A percentile compares a stretch with the other conserved stretches of the same genome.
phyloP scores from a whole-genome alignment of 2,329 filamentous ascomycete species.

The Arthrinium puccinioides region DNA sequence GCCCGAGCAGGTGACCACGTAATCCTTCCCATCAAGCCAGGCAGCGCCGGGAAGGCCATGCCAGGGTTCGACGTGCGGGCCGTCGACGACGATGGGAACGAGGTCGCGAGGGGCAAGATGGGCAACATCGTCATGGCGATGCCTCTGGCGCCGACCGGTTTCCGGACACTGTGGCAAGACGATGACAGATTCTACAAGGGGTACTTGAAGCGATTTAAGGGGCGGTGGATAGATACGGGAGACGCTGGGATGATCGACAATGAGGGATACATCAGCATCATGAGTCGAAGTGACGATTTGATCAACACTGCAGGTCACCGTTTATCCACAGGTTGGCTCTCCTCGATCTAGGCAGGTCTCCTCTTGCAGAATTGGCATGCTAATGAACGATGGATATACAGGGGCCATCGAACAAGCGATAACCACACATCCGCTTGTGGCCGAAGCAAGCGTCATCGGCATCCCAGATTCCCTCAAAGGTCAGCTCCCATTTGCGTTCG shows the following conservation, averaged over 20 bases:
- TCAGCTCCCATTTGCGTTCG: conserved; percentile 85
- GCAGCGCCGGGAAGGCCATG: conserved; percentile 85
- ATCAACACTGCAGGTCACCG: conserved; percentile 95
- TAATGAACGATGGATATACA: conserved; percentile 29
- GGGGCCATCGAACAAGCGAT: conserved; percentile 89
- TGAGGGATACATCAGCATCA: conserved; percentile 60
- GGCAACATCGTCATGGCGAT: conserved; percentile 84
- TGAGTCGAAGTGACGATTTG: conserved; percentile 70
- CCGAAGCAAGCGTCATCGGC: conserved; percentile 79
- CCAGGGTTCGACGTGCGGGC: conserved; percentile 83
- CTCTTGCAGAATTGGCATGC: conserved; percentile 3
- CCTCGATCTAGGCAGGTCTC: neutral
- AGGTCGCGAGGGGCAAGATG: conserved; percentile 67
- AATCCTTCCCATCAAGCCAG: conserved; percentile 61
- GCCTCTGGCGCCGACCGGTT: conserved; percentile 78
- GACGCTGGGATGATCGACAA: conserved; percentile 82
- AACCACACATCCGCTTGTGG: conserved; percentile 68
- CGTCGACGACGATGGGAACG: conserved; percentile 72
- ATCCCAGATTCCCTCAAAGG: conserved; percentile 84
- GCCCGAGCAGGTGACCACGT: conserved; percentile 30
- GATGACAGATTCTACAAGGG: conserved; percentile 78
- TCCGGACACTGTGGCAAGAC: conserved; percentile 80
- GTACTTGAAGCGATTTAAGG: conserved; percentile 75
- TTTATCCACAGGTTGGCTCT: conserved; percentile 76
- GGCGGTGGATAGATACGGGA: conserved; percentile 84